Base-by-base conservation (phyloP, 345 rosid species). In the Populus tremula region DNA sequence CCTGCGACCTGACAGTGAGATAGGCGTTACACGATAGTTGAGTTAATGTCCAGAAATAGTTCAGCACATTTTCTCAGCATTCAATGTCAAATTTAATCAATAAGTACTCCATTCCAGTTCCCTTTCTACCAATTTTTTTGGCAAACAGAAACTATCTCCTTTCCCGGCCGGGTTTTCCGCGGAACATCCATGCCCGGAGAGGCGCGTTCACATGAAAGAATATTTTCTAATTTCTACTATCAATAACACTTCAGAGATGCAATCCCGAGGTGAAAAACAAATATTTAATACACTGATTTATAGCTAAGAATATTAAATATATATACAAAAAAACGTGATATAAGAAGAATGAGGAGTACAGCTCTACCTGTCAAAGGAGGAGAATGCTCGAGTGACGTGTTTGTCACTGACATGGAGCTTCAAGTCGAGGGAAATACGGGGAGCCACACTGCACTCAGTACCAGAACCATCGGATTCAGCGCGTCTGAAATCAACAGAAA, bases 391-490 rank as follows among this genome's bases (percentile, higher is more conserved):
- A 77, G 92, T 49, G 5, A 93, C 94, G 78, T 92, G 98, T 79
- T 87, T 88, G 77, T 85, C 89, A 33, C 74, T 65, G 59, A 92
- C 79, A 63, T 92, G 90, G 17, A 93, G 84, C 89, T 92, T 93
- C 69, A 88, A 82, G 83, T 91, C 90, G 61, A 91, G 86, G 67
- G 99, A 90, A 5, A 92, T 62, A 21, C 72, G 45, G 9, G 99
- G 96, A 27, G 83, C 78, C 20, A 91, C 93, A 59, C n/a, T 85
- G 23, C 97, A 91, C 73, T 82, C 78, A 1, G 89, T 89, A 29
- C 88, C 87, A 65, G 92, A 87, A 69, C 97, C 97, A 17, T 96
- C 91, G 1, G 98, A 92, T 31, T 92, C 88, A 61, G 91, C 90
- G 61, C 97, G 91, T 69, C 92, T 69, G 83, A 90, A 80, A 78